Evolutionary conservation across 257 asterid species (phyloP), one percentile per base, ranked within the genome.

Genomic region (Fraxinus quadrangulata): DNA sequence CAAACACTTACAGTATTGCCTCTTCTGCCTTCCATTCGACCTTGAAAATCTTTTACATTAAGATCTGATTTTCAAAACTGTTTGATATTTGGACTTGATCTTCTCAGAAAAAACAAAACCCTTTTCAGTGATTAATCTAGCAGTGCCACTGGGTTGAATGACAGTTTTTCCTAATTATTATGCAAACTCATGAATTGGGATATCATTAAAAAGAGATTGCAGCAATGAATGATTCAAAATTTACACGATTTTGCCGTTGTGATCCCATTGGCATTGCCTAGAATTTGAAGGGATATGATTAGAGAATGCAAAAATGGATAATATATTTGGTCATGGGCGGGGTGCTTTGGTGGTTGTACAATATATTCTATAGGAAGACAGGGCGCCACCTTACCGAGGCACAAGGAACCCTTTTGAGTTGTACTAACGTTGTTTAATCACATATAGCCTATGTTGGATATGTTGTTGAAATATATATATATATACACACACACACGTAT

Each of bases 381-480:
- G 71, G 85, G 72, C 72, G 85, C 76, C 82, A 77, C 67, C 71
- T 80, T 69, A 75, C 69, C 56, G 49, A 70, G 77, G 47, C 75
- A 51, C 74, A 23, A 86, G 68, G 79, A 79, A 77, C 40, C 77
- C 87, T 89, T 90, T 83, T 87, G 92, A 89, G 91, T 82, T 88
- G 92, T 85, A 83, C 74, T 31, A 34, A 23, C 67, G 59, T 80
- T 75, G 61, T 88, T 91, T 87, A 88, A 85, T 80, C 77, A 59
- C 72, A 49, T 42, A 11, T 75, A 19, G 75, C 75, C 81, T 72
- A 63, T 73, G 90, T 77, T 85, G 92, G 92, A 69, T 84, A 86
- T 75, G 89, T 86, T 86, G 90, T n/a, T 21, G 83, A 73, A 54
- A 42, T 63, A 67, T 76, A 0, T 66, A 51, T 56, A 3, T 76